Evolutionary conservation across 352 stramenopile species (phyloP), one percentile per base, ranked within the genome.

Genomic region (Phytophthora nicotianae): DNA sequence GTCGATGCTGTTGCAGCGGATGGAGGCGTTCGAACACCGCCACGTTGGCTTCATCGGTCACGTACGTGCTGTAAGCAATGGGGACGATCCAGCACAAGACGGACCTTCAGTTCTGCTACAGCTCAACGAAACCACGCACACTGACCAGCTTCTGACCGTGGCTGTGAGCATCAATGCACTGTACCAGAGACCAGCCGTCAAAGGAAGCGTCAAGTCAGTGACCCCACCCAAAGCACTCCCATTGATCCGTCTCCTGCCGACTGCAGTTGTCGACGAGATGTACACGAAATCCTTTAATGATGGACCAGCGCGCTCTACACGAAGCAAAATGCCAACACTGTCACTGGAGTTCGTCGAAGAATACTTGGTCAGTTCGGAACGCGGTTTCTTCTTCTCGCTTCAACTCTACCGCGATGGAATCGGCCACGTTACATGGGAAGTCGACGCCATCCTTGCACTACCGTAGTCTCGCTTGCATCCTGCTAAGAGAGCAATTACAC

Each of bases 361-460:
- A 2, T 73, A 60, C 47, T 43, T 80, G 11, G 5, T 33, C 13
- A 54, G 13, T 20, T 53, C 46, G 1, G 48, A 58, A 7, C 27
- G 41, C 21, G 45, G 68, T 24, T 66, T 37, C 17, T 75, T 80
- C 29, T 80, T 80, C 45, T 80, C 72, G 27, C 46, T 77, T 41
- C 68, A 70, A 24, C 41, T 80, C 23, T 73, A 68, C 48, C 60
- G 55, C 19, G 49, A 70, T 43, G 65, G 53, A 23, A 42, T 26
- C 0, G 61, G 53, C 11, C 17, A 59, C 16, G 59, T 77, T 14
- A 68, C 33, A 3, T 80, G 72, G 72, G 47, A 67, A 47, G 58
- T 73, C 19, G 68, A 80, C 21, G 68, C 72, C 1, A 73, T 80
- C 50, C 52, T 80, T 35, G 51, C 45, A 0, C 42, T 59, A 9